Conservation (phyloP, 2,329 filamentous ascomycete genomes). For the Trichoderma koningii region DNA sequence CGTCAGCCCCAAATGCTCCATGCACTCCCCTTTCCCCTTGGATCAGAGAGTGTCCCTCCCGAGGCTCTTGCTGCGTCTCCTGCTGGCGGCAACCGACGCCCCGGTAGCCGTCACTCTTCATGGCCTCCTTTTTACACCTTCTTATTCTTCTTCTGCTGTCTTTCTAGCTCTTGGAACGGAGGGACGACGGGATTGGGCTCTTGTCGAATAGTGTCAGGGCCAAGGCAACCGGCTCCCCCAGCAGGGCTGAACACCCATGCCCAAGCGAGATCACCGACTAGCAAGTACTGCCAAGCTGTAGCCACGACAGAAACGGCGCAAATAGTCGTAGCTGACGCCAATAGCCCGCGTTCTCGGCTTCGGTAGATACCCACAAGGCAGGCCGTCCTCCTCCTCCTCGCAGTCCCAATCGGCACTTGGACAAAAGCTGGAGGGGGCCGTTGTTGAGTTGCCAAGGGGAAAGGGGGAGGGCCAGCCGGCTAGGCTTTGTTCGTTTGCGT, state of each 20-base stretch:
- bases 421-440: background rate
- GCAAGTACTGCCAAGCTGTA: background rate
- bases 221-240: too few species aligned
- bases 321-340: background rate
- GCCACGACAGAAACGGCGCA: too few species aligned
- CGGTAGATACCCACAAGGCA: background rate
- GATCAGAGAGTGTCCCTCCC: background rate
- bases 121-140: too few species aligned
- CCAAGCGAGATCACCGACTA: background rate
- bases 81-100: too few species aligned
- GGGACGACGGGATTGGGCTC: too few species aligned
- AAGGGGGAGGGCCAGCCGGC: too few species aligned
- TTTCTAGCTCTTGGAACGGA: too few species aligned
- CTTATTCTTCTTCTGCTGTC: too few species aligned
- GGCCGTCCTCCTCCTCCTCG: too few species aligned
- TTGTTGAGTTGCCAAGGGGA: too few species aligned
- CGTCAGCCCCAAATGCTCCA: conserved; percentile 7
- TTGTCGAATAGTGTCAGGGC: background rate
- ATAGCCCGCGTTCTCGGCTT: background rate
- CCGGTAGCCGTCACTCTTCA: too few species aligned
- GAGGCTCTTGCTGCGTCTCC: background rate
- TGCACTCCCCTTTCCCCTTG: background rate
- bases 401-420: background rate
- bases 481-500: too few species aligned
- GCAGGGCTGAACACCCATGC: background rate